Percentiles rank a stretch among this genome's conserved stretches.
phyloP scores from a whole-genome alignment of 2,329 filamentous ascomycete genomes.

The Fusarium sp. region DNA sequence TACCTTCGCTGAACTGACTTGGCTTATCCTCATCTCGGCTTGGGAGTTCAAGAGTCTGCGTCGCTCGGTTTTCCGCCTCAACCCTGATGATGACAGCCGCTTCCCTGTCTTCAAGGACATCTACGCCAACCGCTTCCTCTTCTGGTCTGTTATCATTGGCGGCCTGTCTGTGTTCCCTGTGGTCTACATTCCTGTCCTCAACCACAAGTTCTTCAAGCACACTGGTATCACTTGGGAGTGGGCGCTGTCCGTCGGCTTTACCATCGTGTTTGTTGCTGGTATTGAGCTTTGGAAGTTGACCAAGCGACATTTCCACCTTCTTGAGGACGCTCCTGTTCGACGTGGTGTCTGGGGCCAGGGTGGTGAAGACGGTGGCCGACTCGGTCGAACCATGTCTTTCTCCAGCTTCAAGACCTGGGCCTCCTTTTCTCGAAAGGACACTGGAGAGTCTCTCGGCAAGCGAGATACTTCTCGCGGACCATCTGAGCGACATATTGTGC shows the following conservation, averaged over 20 bases:
- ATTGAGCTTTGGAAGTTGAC: constrained; percentile 78
- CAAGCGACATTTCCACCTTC: constrained; percentile 68
- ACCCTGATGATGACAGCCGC: constrained; percentile 61
- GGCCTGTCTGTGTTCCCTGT: constrained; percentile 73
- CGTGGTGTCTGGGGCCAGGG: constrained; percentile 66
- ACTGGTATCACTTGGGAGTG: constrained; percentile 79
- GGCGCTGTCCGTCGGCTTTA: constrained; percentile 73
- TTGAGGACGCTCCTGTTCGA: constrained; percentile 64
- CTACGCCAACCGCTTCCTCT: constrained; percentile 76
- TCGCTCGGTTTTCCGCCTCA: constrained; percentile 76
- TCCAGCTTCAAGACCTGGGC: constrained; percentile 63
- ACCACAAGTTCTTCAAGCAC: constrained; percentile 79
- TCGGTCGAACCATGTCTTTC: constrained; percentile 63
- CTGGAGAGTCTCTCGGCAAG: constrained; percentile 52
- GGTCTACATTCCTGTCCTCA: constrained; percentile 79
- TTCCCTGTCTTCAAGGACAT: constrained; percentile 71
- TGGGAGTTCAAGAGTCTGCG: constrained; percentile 83
- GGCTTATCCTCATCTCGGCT: constrained; percentile 78
- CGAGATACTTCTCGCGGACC: constrained; percentile 41
- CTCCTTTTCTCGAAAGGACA: constrained; percentile 57
- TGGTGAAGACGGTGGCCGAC: constrained; percentile 59
- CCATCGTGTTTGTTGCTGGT: constrained; percentile 72
- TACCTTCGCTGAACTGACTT: constrained; percentile 79
- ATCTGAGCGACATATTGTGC: constrained; percentile 39
- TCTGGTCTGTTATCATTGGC: constrained; percentile 72